These are phyloP conservation scores for Colletotrichum sp. DNA, from an alignment of 2,329 filamentous ascomycete species.

Conservation along the genomic window DNA sequence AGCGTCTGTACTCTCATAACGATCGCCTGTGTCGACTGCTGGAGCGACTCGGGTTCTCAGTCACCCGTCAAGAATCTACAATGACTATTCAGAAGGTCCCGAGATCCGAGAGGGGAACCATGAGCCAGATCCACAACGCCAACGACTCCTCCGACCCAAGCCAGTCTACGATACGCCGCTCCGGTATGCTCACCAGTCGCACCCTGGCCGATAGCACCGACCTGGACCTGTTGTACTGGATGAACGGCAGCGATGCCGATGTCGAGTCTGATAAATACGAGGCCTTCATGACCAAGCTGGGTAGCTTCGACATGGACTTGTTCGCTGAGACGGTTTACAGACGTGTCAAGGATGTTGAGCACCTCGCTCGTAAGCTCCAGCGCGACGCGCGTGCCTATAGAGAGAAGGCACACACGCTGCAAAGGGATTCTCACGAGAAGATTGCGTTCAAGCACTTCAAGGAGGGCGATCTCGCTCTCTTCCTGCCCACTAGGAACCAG, in stretches of 20 bases:
- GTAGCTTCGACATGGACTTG: slow-evolving; percentile 81
- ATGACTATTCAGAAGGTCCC: slow-evolving; percentile 79
- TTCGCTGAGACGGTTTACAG: slow-evolving; percentile 88
- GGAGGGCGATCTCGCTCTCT: slow-evolving; percentile 91
- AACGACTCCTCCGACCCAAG: slow-evolving; percentile 63
- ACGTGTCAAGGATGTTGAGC: slow-evolving; percentile 90
- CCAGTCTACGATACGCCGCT: slow-evolving; percentile 53
- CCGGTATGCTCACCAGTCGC: slow-evolving; percentile 57
- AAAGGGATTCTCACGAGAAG: slow-evolving; percentile 91
- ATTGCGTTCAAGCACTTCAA: slow-evolving; percentile 97
- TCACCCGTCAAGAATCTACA: slow-evolving; percentile 73
- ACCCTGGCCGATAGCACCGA: slow-evolving; percentile 67
- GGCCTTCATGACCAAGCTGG: slow-evolving; percentile 74
- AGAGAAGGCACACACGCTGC: slow-evolving; percentile 81
- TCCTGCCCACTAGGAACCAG: slow-evolving; percentile 93
- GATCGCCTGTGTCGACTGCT: slow-evolving; percentile 83
- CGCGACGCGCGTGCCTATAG: slow-evolving; percentile 86
- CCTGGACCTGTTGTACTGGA: slow-evolving; percentile 82
- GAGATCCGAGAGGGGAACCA: slow-evolving; percentile 60
- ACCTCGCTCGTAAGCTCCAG: slow-evolving; percentile 91
- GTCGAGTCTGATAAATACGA: slow-evolving; percentile 77
- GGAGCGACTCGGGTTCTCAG: slow-evolving; percentile 84
- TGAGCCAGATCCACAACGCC: slow-evolving; percentile 51
- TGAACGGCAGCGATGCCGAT: slow-evolving; percentile 69
- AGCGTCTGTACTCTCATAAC: slow-evolving; percentile 82